phyloP scores from a whole-genome alignment of 176 grass and related monocot genomes.

The Musa acuminata region DNA sequence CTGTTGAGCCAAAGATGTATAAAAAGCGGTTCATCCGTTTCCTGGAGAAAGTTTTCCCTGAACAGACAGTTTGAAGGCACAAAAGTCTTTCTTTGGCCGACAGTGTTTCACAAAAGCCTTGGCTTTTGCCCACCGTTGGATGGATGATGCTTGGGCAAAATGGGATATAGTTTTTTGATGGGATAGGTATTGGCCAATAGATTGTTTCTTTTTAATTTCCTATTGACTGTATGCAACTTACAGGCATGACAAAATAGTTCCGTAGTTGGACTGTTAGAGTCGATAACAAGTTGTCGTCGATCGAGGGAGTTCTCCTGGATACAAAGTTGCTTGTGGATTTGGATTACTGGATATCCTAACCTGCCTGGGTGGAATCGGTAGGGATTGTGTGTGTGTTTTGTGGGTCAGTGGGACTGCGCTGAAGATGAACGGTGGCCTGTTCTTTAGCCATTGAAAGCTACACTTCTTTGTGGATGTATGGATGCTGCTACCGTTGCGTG shows the following conservation, averaged over 20 bases:
- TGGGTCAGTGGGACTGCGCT: not conserved
- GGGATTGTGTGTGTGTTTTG: not conserved
- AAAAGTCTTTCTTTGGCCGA: not conserved
- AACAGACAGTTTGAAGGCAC: not conserved
- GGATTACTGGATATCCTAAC: not conserved
- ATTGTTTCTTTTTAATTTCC: not conserved
- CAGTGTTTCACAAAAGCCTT: not conserved
- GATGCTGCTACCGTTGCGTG: too few species aligned
- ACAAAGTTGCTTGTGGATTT: not conserved
- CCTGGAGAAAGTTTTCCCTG: constrained; percentile 69
- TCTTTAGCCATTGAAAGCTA: too few species aligned
- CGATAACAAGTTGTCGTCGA: too few species aligned
- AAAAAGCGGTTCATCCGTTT: constrained; percentile 73
- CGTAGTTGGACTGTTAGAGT: not conserved
- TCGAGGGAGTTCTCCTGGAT: too few species aligned
- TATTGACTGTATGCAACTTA: not conserved
- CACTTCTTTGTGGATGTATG: too few species aligned
- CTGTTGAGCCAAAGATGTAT: constrained; percentile 61
- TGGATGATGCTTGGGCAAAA: not conserved
- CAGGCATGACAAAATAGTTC: not conserved
- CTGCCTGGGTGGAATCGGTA: not conserved
- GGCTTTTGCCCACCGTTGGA: not conserved
- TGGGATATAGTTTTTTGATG: not conserved
- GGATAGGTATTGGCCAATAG: not conserved
- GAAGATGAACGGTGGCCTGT: not conserved